Conservation (phyloP, 805 yeast species). For the Vanderwaltozyma polyspora region DNA sequence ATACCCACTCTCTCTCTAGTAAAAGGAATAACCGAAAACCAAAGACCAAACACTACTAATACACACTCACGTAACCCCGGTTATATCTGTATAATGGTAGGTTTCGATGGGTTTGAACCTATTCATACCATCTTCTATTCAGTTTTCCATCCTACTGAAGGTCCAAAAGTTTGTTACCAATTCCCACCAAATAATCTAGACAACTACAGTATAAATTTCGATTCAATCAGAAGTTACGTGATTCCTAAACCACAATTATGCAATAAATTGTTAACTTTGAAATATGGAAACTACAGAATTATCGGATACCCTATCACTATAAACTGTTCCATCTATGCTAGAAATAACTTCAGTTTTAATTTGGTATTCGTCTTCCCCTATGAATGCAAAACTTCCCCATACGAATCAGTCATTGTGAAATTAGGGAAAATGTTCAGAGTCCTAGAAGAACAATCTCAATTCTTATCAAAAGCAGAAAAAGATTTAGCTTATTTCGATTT, state of each 20-base stretch:
- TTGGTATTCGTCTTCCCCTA: conserved; percentile 85
- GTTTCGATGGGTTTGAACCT: conserved; percentile 67
- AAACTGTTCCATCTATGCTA: conserved; percentile 59
- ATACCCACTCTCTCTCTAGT: too few relatives aligned
- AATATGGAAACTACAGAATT: conserved; percentile 57
- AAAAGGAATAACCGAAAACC: too few relatives aligned
- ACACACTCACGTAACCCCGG: too few relatives aligned
- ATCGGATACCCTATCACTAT: conserved; percentile 86
- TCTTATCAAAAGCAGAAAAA: conserved; percentile 47
- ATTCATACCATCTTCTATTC: conserved; percentile 81
- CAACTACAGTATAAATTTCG: conserved; percentile 53
- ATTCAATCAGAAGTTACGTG: conserved; percentile 75
- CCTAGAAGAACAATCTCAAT: conserved; percentile 77
- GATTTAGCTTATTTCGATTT: conserved; percentile 29
- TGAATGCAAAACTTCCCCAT: conserved; percentile 71
- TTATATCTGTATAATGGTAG: background rate
- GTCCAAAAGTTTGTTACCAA: conserved; percentile 83
- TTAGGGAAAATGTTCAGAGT: conserved; percentile 83
- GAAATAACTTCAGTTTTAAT: conserved; percentile 89
- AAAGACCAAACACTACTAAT: too few relatives aligned
- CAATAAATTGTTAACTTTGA: conserved; percentile 65
- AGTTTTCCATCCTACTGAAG: conserved; percentile 90
- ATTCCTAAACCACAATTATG: conserved; percentile 92
- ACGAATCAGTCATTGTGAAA: conserved; percentile 73
- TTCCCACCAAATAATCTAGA: conserved; percentile 57